Percentiles rank a stretch among this genome's conserved stretches.
phyloP scores from a whole-genome alignment of 2,329 filamentous ascomycete species.

The Exserohilum turcica region DNA sequence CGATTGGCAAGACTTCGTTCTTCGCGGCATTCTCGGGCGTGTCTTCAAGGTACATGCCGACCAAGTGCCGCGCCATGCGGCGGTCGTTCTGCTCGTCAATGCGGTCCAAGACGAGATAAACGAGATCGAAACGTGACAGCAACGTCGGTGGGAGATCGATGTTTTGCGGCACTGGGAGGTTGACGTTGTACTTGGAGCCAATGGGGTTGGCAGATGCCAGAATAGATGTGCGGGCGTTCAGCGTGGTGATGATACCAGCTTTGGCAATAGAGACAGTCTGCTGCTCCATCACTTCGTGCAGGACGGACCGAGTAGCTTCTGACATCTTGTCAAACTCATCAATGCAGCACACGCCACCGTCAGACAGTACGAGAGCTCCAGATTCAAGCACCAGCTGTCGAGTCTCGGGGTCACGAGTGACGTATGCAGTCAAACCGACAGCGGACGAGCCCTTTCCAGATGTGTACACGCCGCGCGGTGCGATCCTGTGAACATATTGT shows the following conservation, averaged over 20 bases:
- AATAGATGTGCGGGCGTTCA: slow-evolving; percentile 95
- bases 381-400: slow-evolving; percentile 76
- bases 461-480: slow-evolving; percentile 81
- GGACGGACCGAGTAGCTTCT: slow-evolving; percentile 72
- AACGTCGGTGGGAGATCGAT: slow-evolving; percentile 96
- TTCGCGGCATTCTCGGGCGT: slow-evolving; percentile 81
- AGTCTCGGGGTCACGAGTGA: slow-evolving; percentile 75
- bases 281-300: slow-evolving; percentile 83
- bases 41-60: slow-evolving; percentile 97
- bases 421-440: slow-evolving; percentile 77
- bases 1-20: slow-evolving; percentile 80
- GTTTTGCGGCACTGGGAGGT: slow-evolving; percentile 94
- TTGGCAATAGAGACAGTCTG: slow-evolving; percentile 80
- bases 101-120: slow-evolving; percentile 94
- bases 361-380: slow-evolving; percentile 73
- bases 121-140: slow-evolving; percentile 92
- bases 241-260: slow-evolving; percentile 79
- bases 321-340: slow-evolving; percentile 84
- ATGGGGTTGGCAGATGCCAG: slow-evolving; percentile 97
- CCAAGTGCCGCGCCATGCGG: slow-evolving; percentile 85
- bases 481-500: slow-evolving; percentile 96
- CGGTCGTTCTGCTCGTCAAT: slow-evolving; percentile 90
- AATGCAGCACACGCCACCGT: slow-evolving; percentile 78
- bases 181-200: slow-evolving; percentile 95
- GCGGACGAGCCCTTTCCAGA: slow-evolving; percentile 77